Evolutionary conservation across 2,329 filamentous ascomycete species (phyloP), one percentile per base, ranked within the genome.

Genomic region (Dothideomycetes sp.): DNA sequence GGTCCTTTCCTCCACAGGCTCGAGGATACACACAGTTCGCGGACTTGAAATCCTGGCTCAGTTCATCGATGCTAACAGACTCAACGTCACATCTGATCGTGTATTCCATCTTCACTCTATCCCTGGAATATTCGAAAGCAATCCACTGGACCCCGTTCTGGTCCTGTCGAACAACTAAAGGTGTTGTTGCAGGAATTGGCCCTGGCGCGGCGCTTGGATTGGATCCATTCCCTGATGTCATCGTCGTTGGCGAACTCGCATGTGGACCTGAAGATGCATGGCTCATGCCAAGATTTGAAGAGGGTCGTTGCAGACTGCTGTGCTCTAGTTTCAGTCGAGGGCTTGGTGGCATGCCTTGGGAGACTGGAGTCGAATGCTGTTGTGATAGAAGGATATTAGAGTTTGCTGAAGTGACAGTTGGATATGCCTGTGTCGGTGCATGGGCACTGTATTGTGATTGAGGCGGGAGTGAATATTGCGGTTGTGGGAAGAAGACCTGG

Each of bases 81-180:
- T 96, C 91, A 15, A 96, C 91, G 52, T 96, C 91, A 59, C 91
- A 96, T 38, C 91, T 81, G 53, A 98, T 98, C 1, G 88, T 95
- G 65, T 98, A 98, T 63, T 96, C 88, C 87, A 96, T 94, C 76
- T 98, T 98, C 50, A 96, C 88, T 34, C 89, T 75, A 57, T 98
- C 89, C 45, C 89, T 79, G 9, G 89, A 96, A 60, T 98, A 98
- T 61, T 98, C 91, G 47, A 96, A 98, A 0, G 87, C 87, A 54
- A 96, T 96, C 91, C 91, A 96, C 61, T 96, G 91, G 5, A 96
- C 89, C 7, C 91, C 91, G 50, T 94, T 96, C 55, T 85, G 83
- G 53, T 96, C 91, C 62, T 96, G 89, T 49, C 88, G 73, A 17
- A 96, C 89, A 7, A 96, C 88, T 7, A 95, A 69, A 0, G 91